These are phyloP conservation scores for Salix caprea DNA, from an alignment of 345 rosid genomes.

Conservation along the genomic window DNA sequence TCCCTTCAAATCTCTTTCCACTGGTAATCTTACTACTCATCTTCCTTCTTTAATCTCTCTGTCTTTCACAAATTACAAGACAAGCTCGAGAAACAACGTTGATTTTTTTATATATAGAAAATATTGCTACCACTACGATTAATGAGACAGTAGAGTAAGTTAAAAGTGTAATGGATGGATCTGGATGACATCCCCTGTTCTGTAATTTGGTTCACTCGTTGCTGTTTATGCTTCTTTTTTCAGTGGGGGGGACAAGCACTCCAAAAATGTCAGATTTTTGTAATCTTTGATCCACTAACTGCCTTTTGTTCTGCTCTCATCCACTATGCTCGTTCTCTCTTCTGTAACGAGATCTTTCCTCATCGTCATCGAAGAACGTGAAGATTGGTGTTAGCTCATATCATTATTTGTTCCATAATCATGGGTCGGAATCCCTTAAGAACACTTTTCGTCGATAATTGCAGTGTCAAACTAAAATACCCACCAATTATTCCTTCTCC, in stretches of 20 bases:
- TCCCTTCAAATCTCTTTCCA: constrained; percentile 58
- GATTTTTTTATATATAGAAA: too few relatives aligned
- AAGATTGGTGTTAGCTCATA: background rate
- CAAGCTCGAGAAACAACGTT: background rate
- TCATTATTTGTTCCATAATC: too few relatives aligned
- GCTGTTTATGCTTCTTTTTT: background rate
- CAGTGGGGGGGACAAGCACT: background rate
- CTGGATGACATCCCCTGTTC: background rate
- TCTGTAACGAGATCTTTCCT: too few relatives aligned
- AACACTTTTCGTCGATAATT: too few relatives aligned
- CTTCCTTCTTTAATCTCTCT: background rate
- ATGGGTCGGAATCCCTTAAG: too few relatives aligned
- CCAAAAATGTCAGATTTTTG: background rate
- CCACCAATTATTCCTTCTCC: too few relatives aligned
- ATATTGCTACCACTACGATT: too few relatives aligned
- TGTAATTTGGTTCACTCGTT: background rate
- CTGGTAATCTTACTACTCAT: constrained; percentile 10
- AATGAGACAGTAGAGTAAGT: too few relatives aligned
- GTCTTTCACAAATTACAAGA: background rate
- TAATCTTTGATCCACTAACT: background rate
- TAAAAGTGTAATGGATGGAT: too few relatives aligned
- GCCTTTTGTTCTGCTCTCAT: background rate
- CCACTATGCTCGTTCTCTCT: background rate
- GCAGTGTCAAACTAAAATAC: too few relatives aligned
- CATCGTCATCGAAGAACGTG: background rate